Percentiles rank a stretch among this genome's conserved stretches.
These are phyloP conservation scores for Ogataea zsoltii DNA, from an alignment of 805 yeast species.

Conservation along the genomic window DNA sequence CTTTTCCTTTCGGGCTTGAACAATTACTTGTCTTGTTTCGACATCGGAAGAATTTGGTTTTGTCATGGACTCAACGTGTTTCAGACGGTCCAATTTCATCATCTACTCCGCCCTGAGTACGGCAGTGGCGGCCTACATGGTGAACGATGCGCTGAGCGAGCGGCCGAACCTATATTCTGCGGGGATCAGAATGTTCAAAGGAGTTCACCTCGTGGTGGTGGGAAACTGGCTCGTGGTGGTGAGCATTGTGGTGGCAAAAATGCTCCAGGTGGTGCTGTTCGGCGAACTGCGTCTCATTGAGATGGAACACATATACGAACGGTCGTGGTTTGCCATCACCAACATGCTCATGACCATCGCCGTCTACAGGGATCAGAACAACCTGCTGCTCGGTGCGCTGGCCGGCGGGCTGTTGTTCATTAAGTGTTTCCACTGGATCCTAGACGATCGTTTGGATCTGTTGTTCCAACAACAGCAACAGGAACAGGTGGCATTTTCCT, in stretches of 20 bases:
- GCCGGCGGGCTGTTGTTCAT: conserved; percentile 45
- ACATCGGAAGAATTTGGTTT: neutral
- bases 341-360: conserved; percentile 60
- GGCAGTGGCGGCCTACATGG: conserved; percentile 36
- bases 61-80: conserved; percentile 6
- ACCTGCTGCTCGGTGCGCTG: conserved; percentile 41
- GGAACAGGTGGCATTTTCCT: conserved; percentile 3
- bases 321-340: conserved; percentile 63
- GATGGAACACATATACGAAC: conserved; percentile 68
- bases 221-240: conserved; percentile 44
- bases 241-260: conserved; percentile 42
- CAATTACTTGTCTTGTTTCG: neutral
- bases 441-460: conserved; percentile 49
- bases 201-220: conserved; percentile 43
- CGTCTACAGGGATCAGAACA: conserved; percentile 50
- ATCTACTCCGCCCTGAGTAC: conserved; percentile 35
- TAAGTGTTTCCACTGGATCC: conserved; percentile 77
- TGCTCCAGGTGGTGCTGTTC: conserved; percentile 56
- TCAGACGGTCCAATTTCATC: conserved; percentile 17
- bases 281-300: conserved; percentile 78
- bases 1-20: neutral
- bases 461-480: conserved; percentile 41
- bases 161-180: conserved; percentile 53
- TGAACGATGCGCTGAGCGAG: conserved; percentile 39
- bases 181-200: conserved; percentile 51